A percentile compares a stretch with the other conserved stretches of the same genome.
Conservation (phyloP, 2,329 filamentous ascomycete genomes). For the Penicillium sp. region DNA sequence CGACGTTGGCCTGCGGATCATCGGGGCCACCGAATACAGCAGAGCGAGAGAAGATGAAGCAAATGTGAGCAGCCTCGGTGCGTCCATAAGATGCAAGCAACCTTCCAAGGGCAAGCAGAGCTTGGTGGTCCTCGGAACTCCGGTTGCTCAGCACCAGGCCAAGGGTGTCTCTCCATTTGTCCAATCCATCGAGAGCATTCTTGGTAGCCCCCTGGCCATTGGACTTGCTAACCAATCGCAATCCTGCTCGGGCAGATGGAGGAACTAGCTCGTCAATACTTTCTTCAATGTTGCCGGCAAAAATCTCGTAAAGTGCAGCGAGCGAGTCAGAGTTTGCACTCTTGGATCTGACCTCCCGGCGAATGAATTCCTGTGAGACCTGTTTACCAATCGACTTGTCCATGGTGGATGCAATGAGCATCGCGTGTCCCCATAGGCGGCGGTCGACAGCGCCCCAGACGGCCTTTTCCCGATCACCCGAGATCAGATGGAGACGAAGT, state of each 20-base stretch:
- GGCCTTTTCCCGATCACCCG: constrained; percentile 84
- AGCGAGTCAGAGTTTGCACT: constrained; percentile 82
- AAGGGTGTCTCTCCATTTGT: constrained; percentile 92
- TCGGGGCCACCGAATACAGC: constrained; percentile 80
- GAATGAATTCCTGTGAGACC: constrained; percentile 91
- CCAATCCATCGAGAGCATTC: constrained; percentile 79
- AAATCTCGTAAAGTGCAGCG: constrained; percentile 87
- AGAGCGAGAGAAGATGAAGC: constrained; percentile 81
- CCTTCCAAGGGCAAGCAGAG: constrained; percentile 76
- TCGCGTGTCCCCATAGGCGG: constrained; percentile 92
- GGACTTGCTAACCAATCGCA: constrained; percentile 82
- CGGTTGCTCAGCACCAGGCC: constrained; percentile 85
- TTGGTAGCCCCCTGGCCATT: constrained; percentile 61
- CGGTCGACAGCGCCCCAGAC: constrained; percentile 93
- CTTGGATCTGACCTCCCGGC: constrained; percentile 85
- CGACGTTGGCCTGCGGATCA: constrained; percentile 75
- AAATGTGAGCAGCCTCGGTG: constrained; percentile 88
- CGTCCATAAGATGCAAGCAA: constrained; percentile 83
- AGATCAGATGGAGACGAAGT: constrained; percentile 71
- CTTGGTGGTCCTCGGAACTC: constrained; percentile 74
- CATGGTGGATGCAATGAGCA: constrained; percentile 82
- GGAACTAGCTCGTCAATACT: constrained; percentile 95
- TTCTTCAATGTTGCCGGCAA: constrained; percentile 92
- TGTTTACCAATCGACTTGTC: constrained; percentile 80
- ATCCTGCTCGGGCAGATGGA: constrained; percentile 83